Evolutionary conservation across 768 basidiomycete species (phyloP), one percentile per base, ranked within the genome.

Genomic region (Termitomyces sp.): DNA sequence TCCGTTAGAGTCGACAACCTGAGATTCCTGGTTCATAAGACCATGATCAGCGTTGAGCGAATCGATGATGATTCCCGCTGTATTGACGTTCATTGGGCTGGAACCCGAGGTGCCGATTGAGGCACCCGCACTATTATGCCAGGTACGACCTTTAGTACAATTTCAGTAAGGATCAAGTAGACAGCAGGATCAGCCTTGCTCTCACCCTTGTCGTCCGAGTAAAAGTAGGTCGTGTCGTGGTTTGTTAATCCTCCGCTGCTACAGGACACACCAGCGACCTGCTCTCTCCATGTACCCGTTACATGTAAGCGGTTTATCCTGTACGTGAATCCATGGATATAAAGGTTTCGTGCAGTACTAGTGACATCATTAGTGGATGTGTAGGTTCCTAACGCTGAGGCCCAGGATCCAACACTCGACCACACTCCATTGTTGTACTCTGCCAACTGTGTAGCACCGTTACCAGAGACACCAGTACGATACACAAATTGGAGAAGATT

Each of bases 1-100:
- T 28, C 77, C 77, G 2, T 65, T 51, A 3, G 76, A 76, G 51
- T 79, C 77, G 3, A 77, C 71, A 17, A 68, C 71, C 64, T 79
- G 77, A 0, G 76, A 75, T 55, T 79, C 77, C 61, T 79, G 77
- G 59, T 79, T 79, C 75, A 79, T 77, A n/a, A 79, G 67, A 2
- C 72, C 77, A 59, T 78, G 77, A 56, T 78, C 73, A 10, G 77
- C 74, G 50, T 78, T 70, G 21, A 77, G 64, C 4, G 74, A 62
- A 53, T 78, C 77, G 24, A 76, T 66, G 51, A 77, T 73, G 15
- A 77, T 74, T 11, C 75, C 77, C 7, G 62, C 67, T 1, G 73
- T 73, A 47, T 75, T 77, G 46, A 78, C 75, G 53, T 72, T 74
- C 3, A 77, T 59, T 21, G 75, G 74, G 45, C 60, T 71, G 3